phyloP scores from a whole-genome alignment of 2,329 filamentous ascomycete species.

The Botrytis fragariae region DNA sequence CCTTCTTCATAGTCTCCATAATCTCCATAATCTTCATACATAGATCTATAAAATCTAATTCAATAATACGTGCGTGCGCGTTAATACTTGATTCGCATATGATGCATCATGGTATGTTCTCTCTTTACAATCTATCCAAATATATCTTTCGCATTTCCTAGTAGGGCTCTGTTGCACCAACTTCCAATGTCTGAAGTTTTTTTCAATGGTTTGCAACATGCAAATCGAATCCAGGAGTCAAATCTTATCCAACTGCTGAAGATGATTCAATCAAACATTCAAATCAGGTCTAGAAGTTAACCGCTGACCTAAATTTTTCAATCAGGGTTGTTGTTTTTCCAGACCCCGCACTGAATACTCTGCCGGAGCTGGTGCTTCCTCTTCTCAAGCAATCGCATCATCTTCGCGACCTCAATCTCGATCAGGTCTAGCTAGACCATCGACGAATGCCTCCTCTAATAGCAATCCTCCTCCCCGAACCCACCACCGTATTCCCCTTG shows the following conservation, averaged over 20 bases:
- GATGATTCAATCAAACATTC: neutral
- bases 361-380: conserved; percentile 41
- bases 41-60: neutral
- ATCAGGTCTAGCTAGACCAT: conserved; percentile 27
- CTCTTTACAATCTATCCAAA: neutral
- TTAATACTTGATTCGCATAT: conserved; percentile 2
- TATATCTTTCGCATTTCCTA: neutral
- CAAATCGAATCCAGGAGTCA: neutral
- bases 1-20: neutral
- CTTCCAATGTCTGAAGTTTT: neutral
- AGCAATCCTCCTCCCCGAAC: conserved; percentile 20
- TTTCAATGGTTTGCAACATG: neutral
- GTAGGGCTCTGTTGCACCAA: neutral
- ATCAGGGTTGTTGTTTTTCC: conserved; percentile 59
- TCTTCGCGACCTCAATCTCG: conserved; percentile 28
- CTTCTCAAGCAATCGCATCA: conserved; percentile 51
- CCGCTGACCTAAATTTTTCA: conserved; percentile 30
- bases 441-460: conserved; percentile 29
- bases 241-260: neutral
- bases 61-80: conserved; percentile 19
- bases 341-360: conserved; percentile 54
- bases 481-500: conserved; percentile 43
- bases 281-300: neutral
- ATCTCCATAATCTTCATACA: neutral
- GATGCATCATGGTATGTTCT: conserved; percentile 21